Base-by-base conservation (phyloP, 2,329 filamentous ascomycete species). In the Colletotrichum cordylinicola region DNA sequence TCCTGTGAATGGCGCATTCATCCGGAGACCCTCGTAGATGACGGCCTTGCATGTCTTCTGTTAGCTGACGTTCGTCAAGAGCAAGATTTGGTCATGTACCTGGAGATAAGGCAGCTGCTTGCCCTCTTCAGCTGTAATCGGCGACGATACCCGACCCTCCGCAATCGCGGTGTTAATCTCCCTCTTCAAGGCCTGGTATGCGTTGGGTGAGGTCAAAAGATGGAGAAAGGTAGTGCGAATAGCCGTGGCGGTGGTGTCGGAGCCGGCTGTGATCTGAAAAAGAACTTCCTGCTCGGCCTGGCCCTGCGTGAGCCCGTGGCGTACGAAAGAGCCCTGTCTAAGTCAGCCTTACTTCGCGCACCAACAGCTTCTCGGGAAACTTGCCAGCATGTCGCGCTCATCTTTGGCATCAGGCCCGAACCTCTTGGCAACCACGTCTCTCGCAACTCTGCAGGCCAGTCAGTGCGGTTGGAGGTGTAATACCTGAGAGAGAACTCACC, bases 191-290 rank as follows among this genome's bases (percentile, higher is more conserved):
- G 84, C 85, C 5, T 78, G 71, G 71, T 88, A 87, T 0, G 88
- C 84, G 2, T 82, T 82, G 0, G 88, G 88, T 13, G 85, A 85
- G 8, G 86, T 87, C 43, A 87, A 84, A 68, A 91, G 80, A 79
- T 88, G 86, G 27, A 91, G 84, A 68, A 91, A 75, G 5, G 86
- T 89, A 33, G 85, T 82, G 0, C 90, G 87, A 4, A 91, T 84
- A 1, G 86, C 85, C 2, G 86, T 88, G 0, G 90, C 87, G 0
- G 89, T 90, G 8, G 89, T 91, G 77, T 92, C 90, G 2, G 88
- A 88, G 24, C 79, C 82, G 55, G 77, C 82, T 31, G 74, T 70
- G 65, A 81, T 81, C 67, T 82, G 80, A 55, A 81, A 77, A 1
- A 79, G 77, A 1, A 81, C 72, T 33, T 81, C 82, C 70, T 88